Evolutionary conservation across 495 filamentous ascomycete species (phyloP).

Genomic region (Podospora tetraspora): DNA sequence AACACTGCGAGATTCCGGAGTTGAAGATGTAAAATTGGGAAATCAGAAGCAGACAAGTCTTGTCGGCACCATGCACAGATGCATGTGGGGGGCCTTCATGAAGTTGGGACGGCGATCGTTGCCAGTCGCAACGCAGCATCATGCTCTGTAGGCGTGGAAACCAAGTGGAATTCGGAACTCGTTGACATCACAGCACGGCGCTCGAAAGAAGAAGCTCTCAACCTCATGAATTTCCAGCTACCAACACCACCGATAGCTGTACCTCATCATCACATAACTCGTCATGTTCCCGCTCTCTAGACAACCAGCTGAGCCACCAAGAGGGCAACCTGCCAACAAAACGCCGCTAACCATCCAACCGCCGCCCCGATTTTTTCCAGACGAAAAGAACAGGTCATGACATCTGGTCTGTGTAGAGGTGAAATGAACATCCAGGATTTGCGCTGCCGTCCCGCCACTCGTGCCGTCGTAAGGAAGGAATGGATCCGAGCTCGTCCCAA

Average conservation of each 20-base stretch:
- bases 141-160: not conserved
- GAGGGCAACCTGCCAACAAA: not conserved
- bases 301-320: not conserved
- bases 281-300: not conserved
- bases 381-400: not conserved
- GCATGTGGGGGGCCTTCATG: not conserved
- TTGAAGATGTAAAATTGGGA: not conserved
- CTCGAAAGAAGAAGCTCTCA: not conserved
- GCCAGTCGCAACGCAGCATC: not conserved
- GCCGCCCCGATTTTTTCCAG: not conserved
- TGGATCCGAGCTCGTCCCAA: slow-evolving; percentile 2
- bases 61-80: not conserved
- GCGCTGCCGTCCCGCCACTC: not conserved
- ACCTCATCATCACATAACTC: not conserved
- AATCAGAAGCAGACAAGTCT: not conserved
- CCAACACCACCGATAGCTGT: not conserved
- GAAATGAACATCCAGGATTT: slow-evolving; percentile 2
- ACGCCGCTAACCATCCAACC: not conserved
- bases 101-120: not conserved
- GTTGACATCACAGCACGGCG: not conserved
- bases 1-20: not conserved
- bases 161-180: not conserved
- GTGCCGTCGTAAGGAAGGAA: not conserved
- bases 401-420: slow-evolving; percentile 3
- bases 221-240: not conserved